Percentiles rank a stretch among this genome's conserved stretches.
Conservation (phyloP, 1,139 yeast genomes). For the Blastobotrys niveus region DNA sequence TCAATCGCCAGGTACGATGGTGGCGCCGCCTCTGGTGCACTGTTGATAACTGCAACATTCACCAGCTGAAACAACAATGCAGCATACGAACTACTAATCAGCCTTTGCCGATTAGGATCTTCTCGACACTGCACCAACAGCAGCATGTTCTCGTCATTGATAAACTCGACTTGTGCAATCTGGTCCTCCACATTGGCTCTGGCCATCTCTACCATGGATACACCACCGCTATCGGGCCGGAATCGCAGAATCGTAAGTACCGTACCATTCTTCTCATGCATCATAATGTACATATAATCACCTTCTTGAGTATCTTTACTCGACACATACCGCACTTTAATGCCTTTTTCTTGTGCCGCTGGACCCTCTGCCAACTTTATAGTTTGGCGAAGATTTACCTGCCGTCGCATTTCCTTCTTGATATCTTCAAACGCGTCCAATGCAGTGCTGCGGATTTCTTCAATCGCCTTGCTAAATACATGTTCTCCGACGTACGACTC, state of each 20-base stretch:
- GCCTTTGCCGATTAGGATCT: not conserved
- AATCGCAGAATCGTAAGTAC: not conserved
- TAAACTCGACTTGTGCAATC: constrained; percentile 20
- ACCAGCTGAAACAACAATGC: not conserved
- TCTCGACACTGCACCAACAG: not conserved
- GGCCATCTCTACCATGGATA: constrained; percentile 5
- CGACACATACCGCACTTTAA: not conserved
- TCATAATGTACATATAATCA: constrained; percentile 8
- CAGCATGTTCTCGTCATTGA: constrained; percentile 18
- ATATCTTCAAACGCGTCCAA: constrained; percentile 15
- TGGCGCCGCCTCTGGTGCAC: too few species aligned
- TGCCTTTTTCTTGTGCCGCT: too few species aligned
- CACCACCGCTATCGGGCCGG: constrained; percentile 4
- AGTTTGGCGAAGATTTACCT: constrained; percentile 6
- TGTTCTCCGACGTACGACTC: too few species aligned
- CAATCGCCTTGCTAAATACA: not conserved
- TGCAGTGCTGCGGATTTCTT: not conserved
- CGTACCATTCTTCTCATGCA: not conserved
- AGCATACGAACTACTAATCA: not conserved
- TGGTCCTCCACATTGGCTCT: constrained; percentile 3
- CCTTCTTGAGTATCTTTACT: not conserved
- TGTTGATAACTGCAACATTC: not conserved
- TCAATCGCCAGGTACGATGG: not conserved
- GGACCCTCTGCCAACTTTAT: constrained; percentile 1
- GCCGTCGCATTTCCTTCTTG: constrained; percentile 16